Conservation (phyloP, 2,329 filamentous ascomycete species). For the Nothophoma quercina region DNA sequence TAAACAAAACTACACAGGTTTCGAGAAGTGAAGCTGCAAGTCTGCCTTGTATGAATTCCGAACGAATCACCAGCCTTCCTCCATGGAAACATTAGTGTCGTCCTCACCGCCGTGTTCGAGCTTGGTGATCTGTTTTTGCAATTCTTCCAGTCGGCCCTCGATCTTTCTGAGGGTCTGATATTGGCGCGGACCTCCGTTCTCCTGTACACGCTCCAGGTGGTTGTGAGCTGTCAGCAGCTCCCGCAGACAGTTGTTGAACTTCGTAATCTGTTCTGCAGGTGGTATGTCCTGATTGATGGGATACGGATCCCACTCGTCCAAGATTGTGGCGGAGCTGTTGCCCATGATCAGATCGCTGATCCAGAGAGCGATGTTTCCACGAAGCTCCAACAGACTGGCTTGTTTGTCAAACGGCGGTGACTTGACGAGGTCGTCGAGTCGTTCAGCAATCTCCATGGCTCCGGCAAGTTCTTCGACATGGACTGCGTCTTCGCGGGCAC, state of each 20-base stretch:
- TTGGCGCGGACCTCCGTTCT: conserved; percentile 28
- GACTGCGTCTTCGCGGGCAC: conserved; percentile 44
- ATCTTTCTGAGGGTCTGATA: conserved; percentile 26
- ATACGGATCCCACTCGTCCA: conserved; percentile 28
- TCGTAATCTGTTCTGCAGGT: conserved; percentile 21
- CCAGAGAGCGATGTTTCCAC: conserved; percentile 79
- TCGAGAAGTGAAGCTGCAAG: no score
- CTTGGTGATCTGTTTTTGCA: conserved; percentile 24
- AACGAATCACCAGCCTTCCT: not conserved
- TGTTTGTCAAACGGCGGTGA: conserved; percentile 75
- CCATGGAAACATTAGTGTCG: conserved; percentile 1
- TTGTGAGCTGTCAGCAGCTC: conserved; percentile 34
- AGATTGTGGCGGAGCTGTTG: conserved; percentile 9
- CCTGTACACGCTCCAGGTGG: conserved; percentile 33
- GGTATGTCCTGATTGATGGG: not conserved
- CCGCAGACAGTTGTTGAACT: conserved; percentile 24
- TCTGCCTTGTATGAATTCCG: no score
- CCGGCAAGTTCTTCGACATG: conserved; percentile 62
- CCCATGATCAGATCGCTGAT: conserved; percentile 70
- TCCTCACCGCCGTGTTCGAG: conserved; percentile 1
- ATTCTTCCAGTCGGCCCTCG: conserved; percentile 25
- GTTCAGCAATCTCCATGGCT: conserved; percentile 69
- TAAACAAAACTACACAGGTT: not conserved
- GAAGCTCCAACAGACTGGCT: conserved; percentile 70
- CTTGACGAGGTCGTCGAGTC: conserved; percentile 75